These are phyloP conservation scores for Asterochloris erici DNA, from an alignment of 139 green algal genomes.

Conservation along the genomic window DNA sequence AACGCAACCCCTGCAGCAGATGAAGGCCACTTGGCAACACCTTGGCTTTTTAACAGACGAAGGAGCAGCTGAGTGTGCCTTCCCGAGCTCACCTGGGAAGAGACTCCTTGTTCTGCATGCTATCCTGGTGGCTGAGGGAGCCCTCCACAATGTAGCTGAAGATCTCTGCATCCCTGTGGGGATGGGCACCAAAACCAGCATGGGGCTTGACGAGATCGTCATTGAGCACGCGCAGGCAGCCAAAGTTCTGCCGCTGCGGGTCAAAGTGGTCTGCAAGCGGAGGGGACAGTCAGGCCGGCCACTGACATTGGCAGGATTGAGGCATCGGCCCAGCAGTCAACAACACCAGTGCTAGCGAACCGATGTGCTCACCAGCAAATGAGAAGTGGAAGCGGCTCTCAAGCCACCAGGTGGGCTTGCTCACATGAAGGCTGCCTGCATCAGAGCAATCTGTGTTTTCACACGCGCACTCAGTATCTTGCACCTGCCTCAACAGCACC, in stretches of 20 bases:
- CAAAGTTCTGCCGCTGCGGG: slow-evolving; percentile 43
- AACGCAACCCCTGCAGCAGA: slow-evolving; percentile 42
- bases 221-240: slow-evolving; percentile 63
- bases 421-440: slow-evolving; percentile 44
- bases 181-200: slow-evolving; percentile 68
- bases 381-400: slow-evolving; percentile 69
- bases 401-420: slow-evolving; percentile 72
- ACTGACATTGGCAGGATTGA: too few relatives aligned
- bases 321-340: too few relatives aligned
- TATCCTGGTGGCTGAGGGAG: slow-evolving; percentile 60
- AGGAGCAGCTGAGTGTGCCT: neutral
- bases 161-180: slow-evolving; percentile 73
- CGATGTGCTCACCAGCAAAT: slow-evolving; percentile 50
- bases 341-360: too few relatives aligned
- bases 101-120: slow-evolving; percentile 61
- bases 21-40: neutral
- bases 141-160: slow-evolving; percentile 71
- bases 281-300: neutral
- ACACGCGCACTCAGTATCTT: too few relatives aligned
- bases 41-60: neutral
- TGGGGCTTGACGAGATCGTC: slow-evolving; percentile 71
- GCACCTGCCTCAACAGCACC: too few relatives aligned
- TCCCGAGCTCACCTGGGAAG: neutral
- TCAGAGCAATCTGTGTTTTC: too few relatives aligned
- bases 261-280: slow-evolving; percentile 23